Base-by-base conservation (phyloP, 257 asterid species). In the Nicotiana otophora region DNA sequence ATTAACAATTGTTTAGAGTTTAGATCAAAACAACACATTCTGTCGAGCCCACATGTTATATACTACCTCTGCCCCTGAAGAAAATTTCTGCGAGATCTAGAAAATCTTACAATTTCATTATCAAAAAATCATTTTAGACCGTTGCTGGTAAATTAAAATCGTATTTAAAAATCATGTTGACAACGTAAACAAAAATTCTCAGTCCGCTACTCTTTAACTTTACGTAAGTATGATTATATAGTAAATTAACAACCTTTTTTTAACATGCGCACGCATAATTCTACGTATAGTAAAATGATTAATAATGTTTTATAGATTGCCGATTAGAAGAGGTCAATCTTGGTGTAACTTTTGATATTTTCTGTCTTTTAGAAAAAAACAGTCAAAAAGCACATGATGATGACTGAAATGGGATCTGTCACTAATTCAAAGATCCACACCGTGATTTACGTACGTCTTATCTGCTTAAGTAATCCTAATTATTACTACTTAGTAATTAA, bases 361-460 rank as follows among this genome's bases (percentile, higher is more conserved):
- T 39, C 46, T 39, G 48, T 39, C 48, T 8, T 39, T 0, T 39
- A 39, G 10, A 7, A 39, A 36, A 30, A 39, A 39, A 7, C 11
- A 39, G 48, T 39, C 48, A 39, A 39, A 39, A 39, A 39, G 3
- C 48, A 39, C 48, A 39, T 39, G 10, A 39, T 39, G 48, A 39
- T 39, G 48, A 39, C 0, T 2, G 48, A 39, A 8, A 34, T 34
- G 65, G 82, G 53, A 86, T 80, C 58, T 39, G 57, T 76, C 55
- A 53, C 14, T 33, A 72, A 69, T 55, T 82, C 83, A 60, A 46
- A 83, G 86, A 77, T 82, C 81, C 90, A 88, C 86, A 83, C 92
- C 93, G 93, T 86, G 93, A 93, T 91, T 90, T 82, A 84, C 93
- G 95, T 88, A 72, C 17, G 93, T 93, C 92, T 57, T 83, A 87